Conservation (phyloP, 2,329 filamentous ascomycete species). For the Fusarium solani-melongenae region DNA sequence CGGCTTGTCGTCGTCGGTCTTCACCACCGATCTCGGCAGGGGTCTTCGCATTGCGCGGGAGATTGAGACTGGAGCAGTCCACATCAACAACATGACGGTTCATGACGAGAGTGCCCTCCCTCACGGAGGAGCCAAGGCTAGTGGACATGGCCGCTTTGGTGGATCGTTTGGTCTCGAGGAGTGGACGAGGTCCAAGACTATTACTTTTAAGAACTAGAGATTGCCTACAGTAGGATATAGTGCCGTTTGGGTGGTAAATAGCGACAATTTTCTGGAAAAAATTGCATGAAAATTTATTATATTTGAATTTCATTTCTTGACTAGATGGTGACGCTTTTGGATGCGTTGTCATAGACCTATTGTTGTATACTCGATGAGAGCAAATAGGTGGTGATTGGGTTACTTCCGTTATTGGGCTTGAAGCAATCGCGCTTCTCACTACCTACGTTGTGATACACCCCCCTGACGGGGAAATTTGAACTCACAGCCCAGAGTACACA, state of each 20-base stretch:
- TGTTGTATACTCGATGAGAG: no score
- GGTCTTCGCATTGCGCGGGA: constrained; percentile 69
- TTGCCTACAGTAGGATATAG: not conserved
- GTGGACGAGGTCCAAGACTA: constrained; percentile 72
- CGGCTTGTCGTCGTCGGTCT: constrained; percentile 77
- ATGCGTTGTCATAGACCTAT: no score
- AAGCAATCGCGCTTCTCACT: no score
- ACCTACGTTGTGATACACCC: no score
- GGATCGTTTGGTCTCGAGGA: constrained; percentile 64
- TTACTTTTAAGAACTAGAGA: constrained; percentile 63
- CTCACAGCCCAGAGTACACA: rapidly evolving
- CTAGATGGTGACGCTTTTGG: not conserved
- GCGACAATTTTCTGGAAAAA: not conserved
- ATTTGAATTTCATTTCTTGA: not conserved
- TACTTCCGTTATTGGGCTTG: no score
- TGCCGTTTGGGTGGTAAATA: not conserved
- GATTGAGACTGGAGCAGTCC: constrained; percentile 75
- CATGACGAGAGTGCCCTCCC: constrained; percentile 73
- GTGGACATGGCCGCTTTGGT: constrained; percentile 73
- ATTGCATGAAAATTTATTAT: not conserved
- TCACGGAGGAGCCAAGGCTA: constrained; percentile 74
- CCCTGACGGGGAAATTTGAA: not conserved
- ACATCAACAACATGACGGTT: constrained; percentile 74
- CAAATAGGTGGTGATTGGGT: no score
- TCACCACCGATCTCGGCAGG: constrained; percentile 73